Conservation (phyloP, 257 asterid genomes). For the Scutellaria barbata region DNA sequence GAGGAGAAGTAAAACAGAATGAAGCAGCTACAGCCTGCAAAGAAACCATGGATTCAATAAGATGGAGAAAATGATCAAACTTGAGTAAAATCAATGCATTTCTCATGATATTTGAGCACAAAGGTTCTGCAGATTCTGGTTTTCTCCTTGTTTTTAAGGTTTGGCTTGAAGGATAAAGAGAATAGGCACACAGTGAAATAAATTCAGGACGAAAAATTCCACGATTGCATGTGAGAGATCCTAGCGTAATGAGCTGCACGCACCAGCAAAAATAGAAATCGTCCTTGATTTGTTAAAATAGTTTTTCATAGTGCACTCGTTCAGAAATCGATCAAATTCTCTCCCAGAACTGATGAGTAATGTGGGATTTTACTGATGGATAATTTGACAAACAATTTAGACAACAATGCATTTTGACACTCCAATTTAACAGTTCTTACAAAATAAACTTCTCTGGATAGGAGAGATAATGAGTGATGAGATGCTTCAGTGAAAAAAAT, state of each 20-base stretch:
- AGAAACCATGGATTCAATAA: background rate
- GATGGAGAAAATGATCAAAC: background rate
- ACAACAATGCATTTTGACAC: background rate
- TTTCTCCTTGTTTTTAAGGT: background rate
- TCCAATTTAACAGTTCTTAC: background rate
- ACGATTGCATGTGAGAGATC: background rate
- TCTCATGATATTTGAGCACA: background rate
- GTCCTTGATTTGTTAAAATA: background rate
- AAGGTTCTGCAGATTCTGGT: background rate
- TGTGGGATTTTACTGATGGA: background rate
- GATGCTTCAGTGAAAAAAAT: background rate
- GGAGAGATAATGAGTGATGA: background rate
- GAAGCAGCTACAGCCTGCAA: conserved; percentile 95
- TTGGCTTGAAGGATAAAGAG: background rate
- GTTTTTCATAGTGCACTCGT: background rate
- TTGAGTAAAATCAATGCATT: background rate
- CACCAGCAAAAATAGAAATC: background rate
- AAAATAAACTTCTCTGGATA: background rate
- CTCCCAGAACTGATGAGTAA: background rate
- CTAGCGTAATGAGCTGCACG: background rate
- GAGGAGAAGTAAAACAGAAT: conserved; percentile 81
- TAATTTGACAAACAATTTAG: background rate
- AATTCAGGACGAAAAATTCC: background rate
- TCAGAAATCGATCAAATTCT: background rate
- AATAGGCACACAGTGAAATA: background rate